Conservation (phyloP, 768 basidiomycete species). For the Mycena rebaudengoi region DNA sequence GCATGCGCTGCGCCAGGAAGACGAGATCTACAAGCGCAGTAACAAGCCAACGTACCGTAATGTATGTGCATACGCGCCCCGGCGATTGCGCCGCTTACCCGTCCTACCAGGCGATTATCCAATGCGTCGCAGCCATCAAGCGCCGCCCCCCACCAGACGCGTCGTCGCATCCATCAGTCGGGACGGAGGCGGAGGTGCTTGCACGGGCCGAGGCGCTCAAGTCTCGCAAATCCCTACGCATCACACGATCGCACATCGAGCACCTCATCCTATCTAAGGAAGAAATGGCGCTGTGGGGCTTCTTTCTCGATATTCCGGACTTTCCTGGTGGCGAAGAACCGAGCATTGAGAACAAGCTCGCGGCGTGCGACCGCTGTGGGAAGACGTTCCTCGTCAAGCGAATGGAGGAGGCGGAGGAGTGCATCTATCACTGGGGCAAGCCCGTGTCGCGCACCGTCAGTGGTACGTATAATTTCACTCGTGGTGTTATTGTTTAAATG, state of each 20-base stretch:
- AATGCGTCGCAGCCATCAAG: constrained; percentile 59
- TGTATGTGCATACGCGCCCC: constrained; percentile 48
- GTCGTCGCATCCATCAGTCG: constrained; percentile 74
- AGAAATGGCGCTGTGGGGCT: constrained; percentile 73
- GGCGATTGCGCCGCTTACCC: constrained; percentile 19
- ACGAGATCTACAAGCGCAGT: constrained; percentile 77
- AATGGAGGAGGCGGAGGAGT: constrained; percentile 64
- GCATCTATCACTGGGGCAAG: constrained; percentile 87
- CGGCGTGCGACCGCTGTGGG: constrained; percentile 83
- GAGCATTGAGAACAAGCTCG: constrained; percentile 65
- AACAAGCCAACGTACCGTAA: constrained; percentile 86
- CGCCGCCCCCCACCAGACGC: constrained; percentile 63
- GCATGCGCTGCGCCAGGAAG: constrained; percentile 85
- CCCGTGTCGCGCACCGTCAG: constrained; percentile 66
- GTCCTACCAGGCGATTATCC: constrained; percentile 54
- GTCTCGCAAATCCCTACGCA: constrained; percentile 57
- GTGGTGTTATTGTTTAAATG: neutral
- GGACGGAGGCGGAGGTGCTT: constrained; percentile 72
- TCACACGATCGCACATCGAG: constrained; percentile 63
- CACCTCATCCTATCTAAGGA: constrained; percentile 66
- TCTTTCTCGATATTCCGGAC: constrained; percentile 71
- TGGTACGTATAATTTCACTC: constrained; percentile 53
- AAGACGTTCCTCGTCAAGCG: constrained; percentile 74
- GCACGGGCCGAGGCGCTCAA: constrained; percentile 64
- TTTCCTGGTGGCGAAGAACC: constrained; percentile 73